Percentiles rank a stretch among this genome's conserved stretches.
phyloP scores from a whole-genome alignment of 306 rosid genomes.

The Rosa lucieae region DNA sequence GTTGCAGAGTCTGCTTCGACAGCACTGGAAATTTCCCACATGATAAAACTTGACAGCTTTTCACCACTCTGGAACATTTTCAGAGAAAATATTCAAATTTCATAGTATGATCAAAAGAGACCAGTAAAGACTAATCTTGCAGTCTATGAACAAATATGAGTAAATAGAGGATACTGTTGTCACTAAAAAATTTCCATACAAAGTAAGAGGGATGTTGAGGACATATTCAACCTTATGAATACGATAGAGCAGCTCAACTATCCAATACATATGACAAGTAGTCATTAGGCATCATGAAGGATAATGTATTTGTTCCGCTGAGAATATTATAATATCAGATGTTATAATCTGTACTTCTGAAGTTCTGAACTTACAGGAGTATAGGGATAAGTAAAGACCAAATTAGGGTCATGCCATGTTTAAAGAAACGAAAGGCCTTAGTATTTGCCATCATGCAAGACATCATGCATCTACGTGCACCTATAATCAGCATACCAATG shows the following conservation, averaged over 20 bases:
- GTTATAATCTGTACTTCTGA: not conserved
- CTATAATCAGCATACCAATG: not conserved
- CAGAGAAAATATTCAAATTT: conserved; percentile 5
- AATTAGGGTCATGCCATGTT: not conserved
- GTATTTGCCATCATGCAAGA: not conserved
- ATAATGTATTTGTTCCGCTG: not conserved
- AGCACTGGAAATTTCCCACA: conserved; percentile 70
- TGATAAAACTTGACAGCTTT: conserved; percentile 61
- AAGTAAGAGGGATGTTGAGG: too few relatives aligned
- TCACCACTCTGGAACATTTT: conserved; percentile 47
- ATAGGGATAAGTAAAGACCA: too few relatives aligned
- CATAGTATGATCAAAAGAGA: conserved; percentile 11
- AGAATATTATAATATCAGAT: not conserved
- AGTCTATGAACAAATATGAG: not conserved
- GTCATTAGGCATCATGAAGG: not conserved
- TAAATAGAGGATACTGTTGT: not conserved
- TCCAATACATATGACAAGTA: not conserved
- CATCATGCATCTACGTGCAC: not conserved
- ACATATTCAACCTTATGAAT: not conserved
- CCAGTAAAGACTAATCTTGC: not conserved
- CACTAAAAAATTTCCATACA: too few relatives aligned
- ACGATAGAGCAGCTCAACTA: not conserved
- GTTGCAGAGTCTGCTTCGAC: conserved; percentile 44
- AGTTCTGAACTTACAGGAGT: too few relatives aligned
- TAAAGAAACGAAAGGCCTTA: not conserved